A percentile compares a stretch with the other conserved stretches of the same genome.
Conservation (phyloP, 1,139 yeast genomes). For the Saccharomyces hybrid region DNA sequence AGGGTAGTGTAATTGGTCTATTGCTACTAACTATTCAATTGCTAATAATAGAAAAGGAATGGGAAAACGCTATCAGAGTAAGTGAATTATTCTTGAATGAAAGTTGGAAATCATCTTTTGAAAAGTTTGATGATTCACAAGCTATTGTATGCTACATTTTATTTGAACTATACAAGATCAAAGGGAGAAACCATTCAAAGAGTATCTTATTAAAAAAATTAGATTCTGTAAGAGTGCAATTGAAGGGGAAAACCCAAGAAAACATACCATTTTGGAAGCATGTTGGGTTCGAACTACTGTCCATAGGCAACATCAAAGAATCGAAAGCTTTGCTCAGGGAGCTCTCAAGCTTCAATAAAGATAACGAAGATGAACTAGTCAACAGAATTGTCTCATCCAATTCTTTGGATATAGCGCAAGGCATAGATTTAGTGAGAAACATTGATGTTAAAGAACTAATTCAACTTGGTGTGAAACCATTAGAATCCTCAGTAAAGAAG, state of each 20-base stretch:
- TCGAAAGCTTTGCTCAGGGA: conserved; percentile 26
- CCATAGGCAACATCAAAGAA: conserved; percentile 28
- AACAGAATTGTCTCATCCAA: conserved; percentile 12
- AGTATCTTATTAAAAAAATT: conserved; percentile 15
- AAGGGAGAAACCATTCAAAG: conserved; percentile 20
- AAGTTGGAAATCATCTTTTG: conserved; percentile 4
- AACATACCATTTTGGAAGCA: conserved; percentile 37
- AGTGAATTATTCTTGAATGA: conserved; percentile 22
- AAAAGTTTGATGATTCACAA: conserved; percentile 5
- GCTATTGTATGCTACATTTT: conserved; percentile 19
- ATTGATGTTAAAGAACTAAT: conserved; percentile 39
- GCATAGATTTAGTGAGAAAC: conserved; percentile 36
- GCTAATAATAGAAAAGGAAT: conserved; percentile 22
- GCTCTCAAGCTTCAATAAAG: conserved; percentile 5
- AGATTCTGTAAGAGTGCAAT: background rate
- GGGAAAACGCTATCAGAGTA: conserved; percentile 26
- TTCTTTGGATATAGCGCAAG: conserved; percentile 12
- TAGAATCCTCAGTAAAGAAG: conserved; percentile 25
- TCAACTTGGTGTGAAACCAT: conserved; percentile 35
- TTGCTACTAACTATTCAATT: conserved; percentile 24
- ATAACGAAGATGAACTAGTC: conserved; percentile 13
- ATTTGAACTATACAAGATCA: conserved; percentile 21
- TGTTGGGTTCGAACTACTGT: conserved; percentile 42
- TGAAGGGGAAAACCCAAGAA: background rate
- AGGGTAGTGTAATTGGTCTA: conserved; percentile 20